These are phyloP conservation scores for Pseudisothecium myosuroides DNA, from an alignment of 225 moss, liverwort and hornwort genomes.

Conservation along the genomic window DNA sequence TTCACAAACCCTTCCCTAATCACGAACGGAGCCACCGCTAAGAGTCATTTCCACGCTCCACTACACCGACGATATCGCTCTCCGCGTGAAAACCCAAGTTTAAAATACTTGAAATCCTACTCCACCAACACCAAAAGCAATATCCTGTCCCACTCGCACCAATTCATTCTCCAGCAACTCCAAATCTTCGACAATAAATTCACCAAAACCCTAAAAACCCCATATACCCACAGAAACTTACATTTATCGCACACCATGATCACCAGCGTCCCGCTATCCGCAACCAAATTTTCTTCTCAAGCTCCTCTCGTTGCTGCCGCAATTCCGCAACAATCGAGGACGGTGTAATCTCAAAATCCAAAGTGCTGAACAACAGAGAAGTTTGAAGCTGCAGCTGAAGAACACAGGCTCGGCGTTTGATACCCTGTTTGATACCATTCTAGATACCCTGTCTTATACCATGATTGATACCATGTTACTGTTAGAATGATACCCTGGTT, in stretches of 20 bases:
- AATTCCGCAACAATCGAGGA: neutral
- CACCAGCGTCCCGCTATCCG: neutral
- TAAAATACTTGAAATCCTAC: neutral
- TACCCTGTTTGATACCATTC: neutral
- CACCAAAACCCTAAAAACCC: neutral
- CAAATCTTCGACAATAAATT: neutral
- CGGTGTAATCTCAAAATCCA: neutral
- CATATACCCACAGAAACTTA: neutral
- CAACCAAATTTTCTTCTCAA: neutral
- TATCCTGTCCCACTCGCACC: neutral
- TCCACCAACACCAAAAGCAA: neutral
- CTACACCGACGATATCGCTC: neutral
- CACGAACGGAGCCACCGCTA: neutral
- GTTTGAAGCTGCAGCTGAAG: neutral
- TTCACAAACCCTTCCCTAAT: neutral
- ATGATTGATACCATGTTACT: too few species aligned
- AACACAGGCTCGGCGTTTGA: neutral
- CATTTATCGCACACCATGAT: slow-evolving; percentile 31
- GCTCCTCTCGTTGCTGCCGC: neutral
- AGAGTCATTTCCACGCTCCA: neutral
- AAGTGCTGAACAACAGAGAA: neutral
- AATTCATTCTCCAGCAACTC: neutral
- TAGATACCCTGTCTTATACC: too few species aligned
- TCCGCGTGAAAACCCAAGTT: neutral
- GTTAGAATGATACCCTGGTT: neutral